Conservation (phyloP, 345 rosid species). For the Zanthoxylum bungeanum region DNA sequence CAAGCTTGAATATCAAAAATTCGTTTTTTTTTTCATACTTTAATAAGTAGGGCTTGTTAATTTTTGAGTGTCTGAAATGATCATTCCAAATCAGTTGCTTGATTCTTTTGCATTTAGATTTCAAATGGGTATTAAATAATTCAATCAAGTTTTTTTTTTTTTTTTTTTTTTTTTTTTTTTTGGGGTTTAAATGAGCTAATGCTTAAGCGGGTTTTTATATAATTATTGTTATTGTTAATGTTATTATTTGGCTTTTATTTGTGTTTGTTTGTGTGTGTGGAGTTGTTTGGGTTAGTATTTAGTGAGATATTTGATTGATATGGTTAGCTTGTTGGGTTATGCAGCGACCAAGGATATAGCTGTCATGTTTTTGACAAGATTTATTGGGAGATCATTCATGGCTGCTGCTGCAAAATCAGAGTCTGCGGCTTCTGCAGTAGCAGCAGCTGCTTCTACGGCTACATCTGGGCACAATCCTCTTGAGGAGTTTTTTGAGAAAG, state of each 20-base stretch:
- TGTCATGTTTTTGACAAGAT: conserved; percentile 62
- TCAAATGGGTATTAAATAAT: not conserved
- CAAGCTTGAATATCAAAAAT: not conserved
- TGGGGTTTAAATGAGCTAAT: too few relatives aligned
- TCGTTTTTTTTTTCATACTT: too few relatives aligned
- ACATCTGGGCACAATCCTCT: conserved; percentile 53
- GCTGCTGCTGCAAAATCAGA: conserved; percentile 68
- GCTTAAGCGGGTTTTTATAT: too few relatives aligned
- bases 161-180: not conserved
- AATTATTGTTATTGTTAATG: not conserved
- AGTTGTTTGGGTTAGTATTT: not conserved
- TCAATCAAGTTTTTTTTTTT: not conserved
- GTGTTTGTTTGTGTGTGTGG: not conserved
- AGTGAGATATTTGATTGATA: not conserved
- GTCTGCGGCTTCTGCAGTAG: conserved; percentile 46
- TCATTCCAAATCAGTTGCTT: too few relatives aligned
- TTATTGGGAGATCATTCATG: conserved; percentile 58
- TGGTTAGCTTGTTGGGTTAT: not conserved
- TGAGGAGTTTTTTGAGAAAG: conserved; percentile 78
- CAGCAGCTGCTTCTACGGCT: conserved; percentile 51
- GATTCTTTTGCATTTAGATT: not conserved
- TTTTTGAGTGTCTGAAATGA: too few relatives aligned
- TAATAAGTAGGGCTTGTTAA: too few relatives aligned
- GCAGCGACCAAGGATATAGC: not conserved
- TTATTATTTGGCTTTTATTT: too few relatives aligned